Conservation (phyloP, 331 rosid genomes). For the Acacia concinna region DNA sequence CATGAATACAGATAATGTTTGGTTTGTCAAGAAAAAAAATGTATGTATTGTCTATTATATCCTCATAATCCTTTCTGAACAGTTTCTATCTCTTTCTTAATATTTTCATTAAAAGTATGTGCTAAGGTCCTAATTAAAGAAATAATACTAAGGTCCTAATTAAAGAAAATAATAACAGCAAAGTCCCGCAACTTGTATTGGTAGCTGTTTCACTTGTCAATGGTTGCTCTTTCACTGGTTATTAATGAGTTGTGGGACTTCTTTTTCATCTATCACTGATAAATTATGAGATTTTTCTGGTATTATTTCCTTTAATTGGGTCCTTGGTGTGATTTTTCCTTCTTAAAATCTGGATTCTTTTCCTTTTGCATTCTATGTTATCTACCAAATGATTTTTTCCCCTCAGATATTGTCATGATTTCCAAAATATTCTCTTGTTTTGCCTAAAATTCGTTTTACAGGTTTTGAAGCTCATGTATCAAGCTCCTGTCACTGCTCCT, state of each 20-base stretch:
- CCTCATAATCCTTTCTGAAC: background rate
- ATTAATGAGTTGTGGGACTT: too few relatives aligned
- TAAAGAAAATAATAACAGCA: too few relatives aligned
- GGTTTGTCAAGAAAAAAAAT: background rate
- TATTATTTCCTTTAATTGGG: too few relatives aligned
- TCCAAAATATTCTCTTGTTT: background rate
- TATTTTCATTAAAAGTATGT: background rate
- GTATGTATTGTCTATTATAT: background rate
- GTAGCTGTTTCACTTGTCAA: too few relatives aligned
- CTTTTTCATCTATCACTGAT: too few relatives aligned
- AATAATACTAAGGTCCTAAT: too few relatives aligned
- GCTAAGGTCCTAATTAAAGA: background rate
- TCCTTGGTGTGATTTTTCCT: too few relatives aligned
- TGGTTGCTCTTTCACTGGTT: too few relatives aligned
- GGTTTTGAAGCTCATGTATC: slow-evolving; percentile 81
- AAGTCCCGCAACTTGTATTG: too few relatives aligned
- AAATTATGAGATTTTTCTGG: too few relatives aligned
- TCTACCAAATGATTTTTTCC: background rate
- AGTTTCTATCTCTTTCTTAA: too few relatives aligned
- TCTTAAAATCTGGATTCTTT: too few relatives aligned
- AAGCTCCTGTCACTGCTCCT: slow-evolving; percentile 60
- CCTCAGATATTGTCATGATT: background rate
- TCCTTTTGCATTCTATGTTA: background rate
- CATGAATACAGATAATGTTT: background rate
- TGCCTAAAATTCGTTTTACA: slow-evolving; percentile 23